Base-by-base conservation (phyloP, 1,139 yeast genomes). In the Saccharomycopsis hybrid region DNA sequence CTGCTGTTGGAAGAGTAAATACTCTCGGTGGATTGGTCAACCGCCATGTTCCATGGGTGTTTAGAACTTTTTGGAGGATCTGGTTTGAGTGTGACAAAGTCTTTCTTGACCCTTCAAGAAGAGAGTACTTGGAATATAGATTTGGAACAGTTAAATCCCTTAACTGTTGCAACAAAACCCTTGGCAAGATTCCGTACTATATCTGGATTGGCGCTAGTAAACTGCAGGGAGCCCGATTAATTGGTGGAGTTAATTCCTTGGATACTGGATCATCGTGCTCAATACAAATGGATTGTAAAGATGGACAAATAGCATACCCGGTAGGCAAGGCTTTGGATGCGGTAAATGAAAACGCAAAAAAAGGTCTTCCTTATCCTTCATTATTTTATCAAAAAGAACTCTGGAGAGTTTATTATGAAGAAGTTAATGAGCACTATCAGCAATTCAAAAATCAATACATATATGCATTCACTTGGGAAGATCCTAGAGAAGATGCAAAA, bases 401-500 rank as follows among this genome's bases (percentile, higher is more conserved):
- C 27, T 85, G 90, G 84, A 74, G 95, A 61, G 89, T 85, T 40
- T 85, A 80, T 66, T 85, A 81, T 61, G 88, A 85, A 65, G 90
- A 83, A 59, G 65, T 78, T 58, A 78, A 78, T 59, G 78, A 84
- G 8, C 76, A 76, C 59, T 82, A 82, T 61, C 77, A 76, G 46
- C 90, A 85, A 64, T 85, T 85, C 70, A 79, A 76, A 54, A 74
- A 83, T 62, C 89, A 85, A 66, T 85, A 84, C 64, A 85, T 85
- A 53, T 85, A 85, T 62, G 90, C 95, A 2, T 85, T 85, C 66
- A 85, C 94, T 7, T 85, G 95, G 95, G 95, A 85, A 66, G 95
- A 85, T 63, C 95, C 95, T 35, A 74, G 85, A 52, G 94, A 84
- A 65, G 95, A 85, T 65, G 76, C 80, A 56, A 73, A 74, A 43